phyloP scores from a whole-genome alignment of 805 yeast genomes.

The Pichia manshurica region DNA sequence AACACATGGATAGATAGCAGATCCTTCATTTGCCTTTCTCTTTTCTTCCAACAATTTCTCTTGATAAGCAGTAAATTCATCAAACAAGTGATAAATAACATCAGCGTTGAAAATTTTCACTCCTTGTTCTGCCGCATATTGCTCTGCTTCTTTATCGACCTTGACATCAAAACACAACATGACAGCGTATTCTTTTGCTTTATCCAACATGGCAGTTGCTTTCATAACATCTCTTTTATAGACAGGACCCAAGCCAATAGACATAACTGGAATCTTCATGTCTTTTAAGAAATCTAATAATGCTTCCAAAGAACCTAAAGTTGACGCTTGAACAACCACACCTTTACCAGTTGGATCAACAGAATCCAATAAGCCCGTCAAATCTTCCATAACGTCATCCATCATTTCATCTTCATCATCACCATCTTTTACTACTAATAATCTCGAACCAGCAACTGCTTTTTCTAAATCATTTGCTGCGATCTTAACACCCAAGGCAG shows the following conservation, averaged over 20 bases:
- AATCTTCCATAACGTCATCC: constrained; percentile 99
- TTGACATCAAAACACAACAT: constrained; percentile 98
- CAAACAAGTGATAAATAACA: constrained; percentile 93
- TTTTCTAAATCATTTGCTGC: constrained; percentile 97
- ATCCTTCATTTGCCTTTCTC: constrained; percentile 80
- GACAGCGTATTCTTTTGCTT: constrained; percentile 92
- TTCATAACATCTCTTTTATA: constrained; percentile 97
- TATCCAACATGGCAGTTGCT: constrained; percentile 94
- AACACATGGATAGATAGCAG: constrained; percentile 93
- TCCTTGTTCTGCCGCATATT: constrained; percentile 90
- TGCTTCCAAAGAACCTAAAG: constrained; percentile 97
- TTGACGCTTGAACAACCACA: constrained; percentile 97
- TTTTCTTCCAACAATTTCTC: constrained; percentile 79
- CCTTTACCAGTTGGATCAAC: constrained; percentile 95
- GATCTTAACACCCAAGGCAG: constrained; percentile 97
- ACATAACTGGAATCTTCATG: constrained; percentile 99
- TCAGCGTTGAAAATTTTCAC: constrained; percentile 93
- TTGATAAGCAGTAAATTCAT: constrained; percentile 90
- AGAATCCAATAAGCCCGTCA: constrained; percentile 88
- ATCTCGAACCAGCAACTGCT: constrained; percentile 98
- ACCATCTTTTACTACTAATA: constrained; percentile 90
- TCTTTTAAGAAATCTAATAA: constrained; percentile 93
- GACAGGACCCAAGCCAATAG: constrained; percentile 97
- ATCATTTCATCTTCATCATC: constrained; percentile 96
- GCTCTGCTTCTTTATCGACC: constrained; percentile 97